Percentiles rank a stretch among this genome's conserved stretches.
Conservation (phyloP, 2,329 filamentous ascomycete genomes). For the Xylaria sp. region DNA sequence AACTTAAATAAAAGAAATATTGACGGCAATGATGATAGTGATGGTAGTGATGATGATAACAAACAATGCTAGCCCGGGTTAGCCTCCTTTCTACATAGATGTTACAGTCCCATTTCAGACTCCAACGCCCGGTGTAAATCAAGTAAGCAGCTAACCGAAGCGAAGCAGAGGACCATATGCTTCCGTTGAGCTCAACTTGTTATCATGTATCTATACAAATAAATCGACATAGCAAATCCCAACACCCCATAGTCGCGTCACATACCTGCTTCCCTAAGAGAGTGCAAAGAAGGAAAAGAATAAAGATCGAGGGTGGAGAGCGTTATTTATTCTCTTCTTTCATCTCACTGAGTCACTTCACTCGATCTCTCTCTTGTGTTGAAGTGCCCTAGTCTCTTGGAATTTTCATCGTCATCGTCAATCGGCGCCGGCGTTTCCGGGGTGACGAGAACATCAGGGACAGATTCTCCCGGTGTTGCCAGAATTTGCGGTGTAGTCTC, state of each 20-base stretch:
- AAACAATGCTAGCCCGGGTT: constrained; percentile 33
- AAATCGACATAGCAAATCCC: constrained; percentile 6
- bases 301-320: constrained; percentile 12
- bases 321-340: not conserved
- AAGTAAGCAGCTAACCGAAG: not conserved
- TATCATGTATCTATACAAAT: constrained; percentile 43
- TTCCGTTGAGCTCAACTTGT: constrained; percentile 14
- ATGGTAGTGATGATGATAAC: constrained; percentile 31
- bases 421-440: constrained; percentile 59
- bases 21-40: constrained; percentile 32
- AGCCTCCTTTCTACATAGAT: constrained; percentile 28
- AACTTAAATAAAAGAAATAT: not conserved
- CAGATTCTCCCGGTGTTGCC: constrained; percentile 38
- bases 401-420: constrained; percentile 51
- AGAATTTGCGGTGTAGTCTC: constrained; percentile 40
- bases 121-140: constrained; percentile 21
- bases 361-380: constrained; percentile 52
- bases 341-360: constrained; percentile 50
- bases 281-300: constrained; percentile 13
- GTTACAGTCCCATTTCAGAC: constrained; percentile 17
- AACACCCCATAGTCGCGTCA: constrained; percentile 19
- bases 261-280: not conserved
- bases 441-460: constrained; percentile 61
- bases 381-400: constrained; percentile 58
- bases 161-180: not conserved